phyloP scores from a whole-genome alignment of 2,329 filamentous ascomycete genomes.

The Fusarium sp. region DNA sequence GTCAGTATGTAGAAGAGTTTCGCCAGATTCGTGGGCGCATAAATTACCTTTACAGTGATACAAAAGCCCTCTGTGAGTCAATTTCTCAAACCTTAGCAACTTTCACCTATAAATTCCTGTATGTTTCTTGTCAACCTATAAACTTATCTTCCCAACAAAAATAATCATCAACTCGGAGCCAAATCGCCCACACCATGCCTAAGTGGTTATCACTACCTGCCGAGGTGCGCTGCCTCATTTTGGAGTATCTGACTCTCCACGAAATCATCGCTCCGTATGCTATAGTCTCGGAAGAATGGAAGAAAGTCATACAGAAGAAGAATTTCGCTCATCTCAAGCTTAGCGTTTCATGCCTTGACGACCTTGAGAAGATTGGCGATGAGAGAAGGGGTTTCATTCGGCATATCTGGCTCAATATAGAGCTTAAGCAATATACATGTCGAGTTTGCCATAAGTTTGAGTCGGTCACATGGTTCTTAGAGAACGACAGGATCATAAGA shows the following conservation, averaged over 20 bases:
- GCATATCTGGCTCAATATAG: conserved; percentile 35
- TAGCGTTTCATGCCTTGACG: conserved; percentile 3
- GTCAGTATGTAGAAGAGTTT: no score
- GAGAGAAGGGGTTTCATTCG: neutral
- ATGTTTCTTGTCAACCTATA: no score
- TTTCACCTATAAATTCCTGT: no score
- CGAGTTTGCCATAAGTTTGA: conserved; percentile 8
- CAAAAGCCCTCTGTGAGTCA: no score
- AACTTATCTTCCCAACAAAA: no score
- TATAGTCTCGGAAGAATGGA: conserved; percentile 23
- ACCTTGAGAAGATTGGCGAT: neutral
- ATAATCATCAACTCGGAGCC: no score
- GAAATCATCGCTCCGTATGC: neutral
- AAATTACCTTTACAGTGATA: no score
- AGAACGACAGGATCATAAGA: conserved; percentile 1
- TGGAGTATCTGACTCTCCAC: neutral
- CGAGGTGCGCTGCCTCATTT: conserved; percentile 20
- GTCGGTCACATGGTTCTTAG: neutral
- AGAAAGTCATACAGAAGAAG: conserved; percentile 3
- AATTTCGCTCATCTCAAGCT: conserved; percentile 15
- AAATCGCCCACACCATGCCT: neutral
- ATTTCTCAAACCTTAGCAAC: no score
- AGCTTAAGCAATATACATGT: conserved; percentile 27
- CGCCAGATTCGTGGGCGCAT: no score
- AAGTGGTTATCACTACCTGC: conserved; percentile 10